These are phyloP conservation scores for Amylocystis lapponica DNA, from an alignment of 768 basidiomycete genomes.

Conservation along the genomic window DNA sequence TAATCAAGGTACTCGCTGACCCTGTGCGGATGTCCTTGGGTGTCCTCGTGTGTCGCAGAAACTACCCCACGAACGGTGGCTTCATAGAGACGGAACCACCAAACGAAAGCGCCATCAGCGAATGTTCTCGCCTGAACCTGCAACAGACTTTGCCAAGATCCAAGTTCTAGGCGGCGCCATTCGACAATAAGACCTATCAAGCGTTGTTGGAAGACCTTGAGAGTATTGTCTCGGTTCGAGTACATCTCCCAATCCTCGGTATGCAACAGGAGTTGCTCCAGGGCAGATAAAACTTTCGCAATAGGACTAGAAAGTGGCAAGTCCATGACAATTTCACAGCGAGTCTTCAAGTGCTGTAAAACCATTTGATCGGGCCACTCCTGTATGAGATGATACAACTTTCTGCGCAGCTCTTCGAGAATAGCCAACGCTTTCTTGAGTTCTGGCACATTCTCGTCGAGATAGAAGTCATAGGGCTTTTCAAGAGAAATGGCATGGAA, in stretches of 20 bases:
- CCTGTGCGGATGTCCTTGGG: conserved; percentile 24
- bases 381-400: conserved; percentile 51
- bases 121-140: conserved; percentile 56
- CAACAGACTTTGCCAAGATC: conserved; percentile 80
- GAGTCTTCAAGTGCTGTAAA: conserved; percentile 72
- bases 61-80: conserved; percentile 59
- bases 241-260: conserved; percentile 97
- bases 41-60: conserved; percentile 38
- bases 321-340: conserved; percentile 59
- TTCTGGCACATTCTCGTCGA: conserved; percentile 70
- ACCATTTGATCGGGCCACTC: conserved; percentile 99
- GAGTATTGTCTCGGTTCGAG: conserved; percentile 84
- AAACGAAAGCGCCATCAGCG: conserved; percentile 47
- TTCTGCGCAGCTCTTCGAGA: conserved; percentile 43
- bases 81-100: conserved; percentile 93
- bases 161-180: conserved; percentile 87
- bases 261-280: conserved; percentile 83
- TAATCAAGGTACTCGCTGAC: conserved; percentile 51
- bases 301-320: conserved; percentile 65
- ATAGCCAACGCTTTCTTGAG: conserved; percentile 52
- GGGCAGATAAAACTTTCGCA: conserved; percentile 72
- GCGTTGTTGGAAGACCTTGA: conserved; percentile 59
- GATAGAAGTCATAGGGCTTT: conserved; percentile 68
- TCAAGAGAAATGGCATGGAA: conserved; percentile 22
- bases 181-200: conserved; percentile 72